phyloP scores from a whole-genome alignment of 2,329 filamentous ascomycete species.

The Diaporthe ilicicola region DNA sequence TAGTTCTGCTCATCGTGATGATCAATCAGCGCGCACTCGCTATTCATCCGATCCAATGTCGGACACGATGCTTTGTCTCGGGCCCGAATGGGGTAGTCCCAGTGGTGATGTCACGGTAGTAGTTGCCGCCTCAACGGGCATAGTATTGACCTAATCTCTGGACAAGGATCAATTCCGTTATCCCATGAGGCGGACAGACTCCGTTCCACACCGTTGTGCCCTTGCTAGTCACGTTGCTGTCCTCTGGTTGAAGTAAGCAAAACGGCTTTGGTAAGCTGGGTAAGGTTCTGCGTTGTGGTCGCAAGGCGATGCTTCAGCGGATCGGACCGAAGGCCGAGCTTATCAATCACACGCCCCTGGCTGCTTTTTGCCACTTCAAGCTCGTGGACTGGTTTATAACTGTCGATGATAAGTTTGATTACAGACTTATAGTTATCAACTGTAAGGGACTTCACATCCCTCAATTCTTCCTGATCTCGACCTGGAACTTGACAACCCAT shows the following conservation, averaged over 20 bases:
- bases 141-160: not conserved
- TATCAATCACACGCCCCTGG: not conserved
- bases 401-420: not conserved
- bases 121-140: not conserved
- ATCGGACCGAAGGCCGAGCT: conserved; percentile 10
- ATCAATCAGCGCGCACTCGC: not conserved
- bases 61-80: not conserved
- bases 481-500: conserved; percentile 72
- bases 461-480: conserved; percentile 57
- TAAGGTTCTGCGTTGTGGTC: not conserved
- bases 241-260: not conserved
- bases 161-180: not conserved
- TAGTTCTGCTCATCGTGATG: not conserved
- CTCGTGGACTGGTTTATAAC: not conserved
- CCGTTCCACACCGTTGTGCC: not conserved
- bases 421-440: not conserved
- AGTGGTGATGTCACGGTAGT: conserved; percentile 23
- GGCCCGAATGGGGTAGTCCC: conserved; percentile 15
- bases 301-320: not conserved
- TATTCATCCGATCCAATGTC: conserved; percentile 18
- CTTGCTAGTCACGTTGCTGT: not conserved
- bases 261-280: too few species aligned
- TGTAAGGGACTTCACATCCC: not conserved
- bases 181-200: not conserved
- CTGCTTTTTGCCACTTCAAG: not conserved